Percentiles rank a stretch among this genome's conserved stretches.
Conservation (phyloP, 495 filamentous ascomycete species). For the Venustampulla echinocandica region DNA sequence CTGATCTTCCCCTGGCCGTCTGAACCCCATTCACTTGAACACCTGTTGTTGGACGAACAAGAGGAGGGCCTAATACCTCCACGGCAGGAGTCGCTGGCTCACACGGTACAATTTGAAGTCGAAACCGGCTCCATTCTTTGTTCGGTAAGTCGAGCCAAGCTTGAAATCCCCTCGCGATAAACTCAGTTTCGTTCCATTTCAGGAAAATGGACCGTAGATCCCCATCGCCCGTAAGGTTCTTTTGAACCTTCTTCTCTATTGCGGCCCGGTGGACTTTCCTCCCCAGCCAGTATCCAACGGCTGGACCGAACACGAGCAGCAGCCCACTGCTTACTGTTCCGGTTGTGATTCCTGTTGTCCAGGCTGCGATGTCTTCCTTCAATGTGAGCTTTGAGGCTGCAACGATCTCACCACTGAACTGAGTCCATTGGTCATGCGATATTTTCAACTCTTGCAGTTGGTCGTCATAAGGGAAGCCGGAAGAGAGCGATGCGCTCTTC, state of each 20-base stretch:
- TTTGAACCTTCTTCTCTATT: constrained; percentile 13
- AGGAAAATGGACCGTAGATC: constrained; percentile 11
- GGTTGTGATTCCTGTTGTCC: constrained; percentile 15
- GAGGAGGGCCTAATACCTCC: too few relatives aligned
- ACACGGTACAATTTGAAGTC: too few relatives aligned
- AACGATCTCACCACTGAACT: constrained; percentile 14
- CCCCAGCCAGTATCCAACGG: constrained; percentile 15
- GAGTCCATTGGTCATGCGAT: constrained; percentile 13
- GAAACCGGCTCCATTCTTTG: too few relatives aligned
- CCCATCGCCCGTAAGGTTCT: constrained; percentile 13
- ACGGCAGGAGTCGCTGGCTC: too few relatives aligned
- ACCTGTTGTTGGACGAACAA: too few relatives aligned
- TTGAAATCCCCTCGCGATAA: constrained; percentile 13
- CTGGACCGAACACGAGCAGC: constrained; percentile 13
- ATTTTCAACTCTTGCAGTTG: constrained; percentile 9
- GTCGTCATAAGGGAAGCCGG: constrained; percentile 13
- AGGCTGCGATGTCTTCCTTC: constrained; percentile 16
- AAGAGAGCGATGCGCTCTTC: constrained; percentile 5
- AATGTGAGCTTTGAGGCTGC: constrained; percentile 11
- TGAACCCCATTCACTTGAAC: too few relatives aligned
- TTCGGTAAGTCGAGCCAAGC: constrained; percentile 17
- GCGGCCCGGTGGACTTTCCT: constrained; percentile 14
- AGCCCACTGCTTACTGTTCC: constrained; percentile 8
- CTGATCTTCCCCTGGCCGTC: too few relatives aligned
- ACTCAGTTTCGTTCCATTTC: constrained; percentile 14